phyloP scores from a whole-genome alignment of 306 rosid species.

The Castanospermum australe region DNA sequence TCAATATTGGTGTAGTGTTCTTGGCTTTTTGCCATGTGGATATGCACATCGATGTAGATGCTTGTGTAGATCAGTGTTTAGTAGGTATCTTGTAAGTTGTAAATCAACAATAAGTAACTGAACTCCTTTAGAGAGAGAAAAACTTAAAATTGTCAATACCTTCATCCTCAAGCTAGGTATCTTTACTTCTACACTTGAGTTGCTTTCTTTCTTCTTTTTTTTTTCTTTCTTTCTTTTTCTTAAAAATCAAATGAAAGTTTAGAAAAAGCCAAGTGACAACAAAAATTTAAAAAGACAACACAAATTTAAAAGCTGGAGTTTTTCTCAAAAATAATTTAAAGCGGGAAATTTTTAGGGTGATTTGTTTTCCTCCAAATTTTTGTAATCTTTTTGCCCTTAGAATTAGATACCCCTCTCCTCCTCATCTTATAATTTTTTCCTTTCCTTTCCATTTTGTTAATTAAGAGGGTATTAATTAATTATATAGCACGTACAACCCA shows the following conservation, averaged over 20 bases:
- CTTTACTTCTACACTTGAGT: constrained; percentile 23
- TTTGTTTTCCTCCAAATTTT: background rate
- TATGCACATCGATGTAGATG: background rate
- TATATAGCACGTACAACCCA: background rate
- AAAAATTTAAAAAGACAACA: no score
- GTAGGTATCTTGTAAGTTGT: constrained; percentile 13
- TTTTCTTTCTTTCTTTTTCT: constrained; percentile 22
- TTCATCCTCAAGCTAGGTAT: constrained; percentile 63
- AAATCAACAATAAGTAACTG: constrained; percentile 31
- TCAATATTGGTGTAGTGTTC: background rate
- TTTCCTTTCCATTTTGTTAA: background rate
- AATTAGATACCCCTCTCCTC: background rate
- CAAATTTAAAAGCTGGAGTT: constrained; percentile 40
- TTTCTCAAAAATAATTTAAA: constrained; percentile 35
- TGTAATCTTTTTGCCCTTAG: constrained; percentile 17
- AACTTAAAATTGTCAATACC: constrained; percentile 27
- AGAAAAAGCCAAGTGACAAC: constrained; percentile 38
- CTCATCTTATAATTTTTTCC: background rate
- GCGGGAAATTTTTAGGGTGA: constrained; percentile 14
- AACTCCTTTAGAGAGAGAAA: constrained; percentile 24
- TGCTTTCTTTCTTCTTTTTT: constrained; percentile 23
- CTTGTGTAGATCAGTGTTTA: constrained; percentile 20
- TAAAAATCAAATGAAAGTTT: constrained; percentile 36
- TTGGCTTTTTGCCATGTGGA: background rate
- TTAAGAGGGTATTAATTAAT: background rate